Evolutionary conservation across 2,329 filamentous ascomycete species (phyloP), one percentile per base, ranked within the genome.

Genomic region (Pestalotiopsis sp.): DNA sequence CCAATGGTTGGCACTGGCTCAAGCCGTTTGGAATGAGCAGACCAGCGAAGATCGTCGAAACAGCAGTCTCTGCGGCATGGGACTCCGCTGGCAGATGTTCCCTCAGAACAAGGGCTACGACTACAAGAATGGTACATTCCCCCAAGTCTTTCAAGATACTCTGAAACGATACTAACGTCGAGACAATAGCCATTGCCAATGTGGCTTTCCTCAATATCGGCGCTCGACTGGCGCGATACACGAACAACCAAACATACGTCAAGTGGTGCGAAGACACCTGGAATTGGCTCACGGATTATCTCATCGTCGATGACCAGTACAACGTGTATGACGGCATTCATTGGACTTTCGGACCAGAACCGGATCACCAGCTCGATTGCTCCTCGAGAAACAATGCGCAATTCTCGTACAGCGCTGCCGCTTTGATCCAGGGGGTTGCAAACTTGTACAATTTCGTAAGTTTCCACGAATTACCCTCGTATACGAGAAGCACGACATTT

Each of bases 31-130:
- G 74, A 87, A 91, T 73, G 85, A 85, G 1, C 88, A 91, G 74
- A 83, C 83, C 2, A 72, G 73, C 14, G 66, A 70, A 9, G 41
- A 5, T 9, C 71, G 74, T 27, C 90, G 88, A 82, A 80, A 76
- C 0, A 70, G 77, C 0, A 83, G 83, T 1, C 38, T 69, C 12
- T 92, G 90, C 75, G 81, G 80, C 52, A 90, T 89, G 65, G 90
- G 89, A 7, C 75, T 92, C 71, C 85, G 86, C 70, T 92, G 90
- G 90, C 89, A 92, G 79, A 86, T 92, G 57, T 90, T 84, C 77
- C 77, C 83, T 2, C 83, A 82, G 73, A 89, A 89, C 73, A 81
- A 77, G 14, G 89, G 89, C n/a, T 82, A 81, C 63, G 74, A 81
- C 63, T 83, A 82, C 73, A 77, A 85, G 70, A 83, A 82, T 71